These are phyloP conservation scores for Heterococcus sp. DNA, from an alignment of 108 stramenopile species.

Conservation along the genomic window DNA sequence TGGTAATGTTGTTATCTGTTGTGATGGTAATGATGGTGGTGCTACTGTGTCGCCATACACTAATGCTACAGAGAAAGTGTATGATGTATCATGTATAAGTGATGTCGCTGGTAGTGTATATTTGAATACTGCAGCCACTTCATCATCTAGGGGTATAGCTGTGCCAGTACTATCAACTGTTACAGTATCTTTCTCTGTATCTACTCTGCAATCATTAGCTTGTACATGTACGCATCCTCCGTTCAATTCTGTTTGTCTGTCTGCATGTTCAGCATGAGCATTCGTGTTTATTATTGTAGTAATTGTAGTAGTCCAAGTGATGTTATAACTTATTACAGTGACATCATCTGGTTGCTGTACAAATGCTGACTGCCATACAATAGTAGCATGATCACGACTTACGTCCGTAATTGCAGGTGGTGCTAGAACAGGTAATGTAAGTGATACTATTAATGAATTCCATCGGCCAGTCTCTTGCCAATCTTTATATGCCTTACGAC, in stretches of 20 bases:
- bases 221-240: background rate
- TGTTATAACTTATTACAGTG: constrained; percentile 20
- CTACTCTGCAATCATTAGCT: background rate
- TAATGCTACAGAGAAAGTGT: constrained; percentile 3
- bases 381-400: constrained; percentile 6
- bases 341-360: constrained; percentile 20
- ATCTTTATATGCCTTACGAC: constrained; percentile 30
- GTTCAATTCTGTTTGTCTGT: background rate
- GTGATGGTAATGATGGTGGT: background rate
- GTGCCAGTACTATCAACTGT: background rate
- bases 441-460: constrained; percentile 16
- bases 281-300: background rate
- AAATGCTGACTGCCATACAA: constrained; percentile 25
- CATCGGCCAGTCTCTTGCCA: constrained; percentile 44
- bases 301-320: background rate
- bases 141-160: background rate
- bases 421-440: constrained; percentile 25
- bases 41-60: background rate
- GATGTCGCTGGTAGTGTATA: constrained; percentile 1
- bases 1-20: background rate
- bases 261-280: background rate
- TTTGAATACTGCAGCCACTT: background rate
- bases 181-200: background rate
- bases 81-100: constrained; percentile 2
- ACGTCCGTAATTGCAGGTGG: background rate